Evolutionary conservation across 2,329 filamentous ascomycete genomes (phyloP).

Genomic region (Aspergillus ochraceoroseus): DNA sequence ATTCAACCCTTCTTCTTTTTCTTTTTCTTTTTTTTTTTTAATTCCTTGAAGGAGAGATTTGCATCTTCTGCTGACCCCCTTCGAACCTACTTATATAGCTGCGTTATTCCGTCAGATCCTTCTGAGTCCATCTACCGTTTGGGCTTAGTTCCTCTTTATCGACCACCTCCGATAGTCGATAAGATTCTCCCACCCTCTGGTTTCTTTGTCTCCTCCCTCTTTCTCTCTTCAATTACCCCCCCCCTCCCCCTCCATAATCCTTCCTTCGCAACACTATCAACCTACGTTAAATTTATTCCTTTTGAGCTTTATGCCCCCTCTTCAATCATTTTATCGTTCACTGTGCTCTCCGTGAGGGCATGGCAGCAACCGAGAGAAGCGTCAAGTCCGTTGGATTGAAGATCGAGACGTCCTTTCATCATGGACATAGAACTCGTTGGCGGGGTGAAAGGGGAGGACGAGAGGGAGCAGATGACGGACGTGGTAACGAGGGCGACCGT

Average conservation of each 20-base stretch:
- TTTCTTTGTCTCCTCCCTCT: conserved; percentile 7
- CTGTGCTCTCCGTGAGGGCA: conserved; percentile 30
- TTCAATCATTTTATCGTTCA: neutral
- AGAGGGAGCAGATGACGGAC: conserved; percentile 26
- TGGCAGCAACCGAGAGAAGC: conserved; percentile 38
- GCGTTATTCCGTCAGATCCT: neutral
- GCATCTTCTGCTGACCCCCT: neutral
- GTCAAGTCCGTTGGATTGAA: conserved; percentile 33
- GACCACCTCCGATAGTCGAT: conserved; percentile 14
- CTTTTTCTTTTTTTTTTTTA: conserved; percentile 1
- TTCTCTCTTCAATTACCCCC: conserved; percentile 1
- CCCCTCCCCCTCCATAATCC: conserved; percentile 1
- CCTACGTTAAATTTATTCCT: neutral
- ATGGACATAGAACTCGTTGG: conserved; percentile 26
- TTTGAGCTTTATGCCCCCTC: conserved; percentile 5
- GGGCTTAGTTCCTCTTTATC: conserved; percentile 11
- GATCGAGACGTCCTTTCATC: conserved; percentile 39
- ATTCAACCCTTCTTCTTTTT: conserved; percentile 11
- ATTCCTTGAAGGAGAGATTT: neutral
- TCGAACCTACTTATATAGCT: conserved; percentile 2
- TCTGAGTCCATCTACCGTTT: conserved; percentile 7
- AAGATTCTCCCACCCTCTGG: conserved; percentile 15
- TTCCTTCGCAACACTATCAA: neutral
- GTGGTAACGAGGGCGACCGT: conserved; percentile 38
- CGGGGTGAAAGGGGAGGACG: conserved; percentile 24